phyloP scores from a whole-genome alignment of 805 yeast species.

The Cyberlindnera lachancei region DNA sequence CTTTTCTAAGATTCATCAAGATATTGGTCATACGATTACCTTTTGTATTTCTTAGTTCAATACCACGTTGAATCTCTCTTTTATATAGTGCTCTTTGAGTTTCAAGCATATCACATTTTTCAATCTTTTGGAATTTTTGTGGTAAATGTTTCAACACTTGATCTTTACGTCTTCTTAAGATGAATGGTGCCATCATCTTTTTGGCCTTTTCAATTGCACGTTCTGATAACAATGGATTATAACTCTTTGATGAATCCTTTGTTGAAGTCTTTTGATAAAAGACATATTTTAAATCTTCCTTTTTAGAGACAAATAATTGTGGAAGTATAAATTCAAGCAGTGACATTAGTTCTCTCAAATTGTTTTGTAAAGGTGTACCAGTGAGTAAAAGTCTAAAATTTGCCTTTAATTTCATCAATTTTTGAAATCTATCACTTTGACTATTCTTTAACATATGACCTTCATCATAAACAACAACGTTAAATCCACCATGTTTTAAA shows the following conservation, averaged over 20 bases:
- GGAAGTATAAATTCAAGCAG: conserved; percentile 89
- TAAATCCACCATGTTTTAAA: conserved; percentile 65
- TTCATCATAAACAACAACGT: conserved; percentile 91
- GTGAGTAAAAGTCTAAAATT: conserved; percentile 82
- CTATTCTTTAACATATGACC: conserved; percentile 96
- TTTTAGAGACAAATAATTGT: conserved; percentile 65
- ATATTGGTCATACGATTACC: conserved; percentile 50
- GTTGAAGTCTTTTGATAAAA: conserved; percentile 86
- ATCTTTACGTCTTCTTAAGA: conserved; percentile 81
- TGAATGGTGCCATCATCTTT: conserved; percentile 98
- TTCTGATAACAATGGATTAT: conserved; percentile 77
- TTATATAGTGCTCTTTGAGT: conserved; percentile 54
- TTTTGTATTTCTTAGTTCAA: conserved; percentile 22
- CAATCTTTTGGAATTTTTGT: conserved; percentile 55
- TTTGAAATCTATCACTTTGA: conserved; percentile 75
- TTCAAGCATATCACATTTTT: conserved; percentile 55
- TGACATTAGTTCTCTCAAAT: conserved; percentile 83
- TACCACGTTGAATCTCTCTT: conserved; percentile 40
- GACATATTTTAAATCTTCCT: conserved; percentile 72
- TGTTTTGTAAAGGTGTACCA: conserved; percentile 96
- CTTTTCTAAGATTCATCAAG: conserved; percentile 85
- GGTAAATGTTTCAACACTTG: conserved; percentile 92
- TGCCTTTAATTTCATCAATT: conserved; percentile 78
- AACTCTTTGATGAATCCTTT: conserved; percentile 38
- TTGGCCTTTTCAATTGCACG: conserved; percentile 92